A percentile compares a stretch with the other conserved stretches of the same genome.
These are phyloP conservation scores for Globisporangium spinosum DNA, from an alignment of 352 stramenopile species.

Conservation along the genomic window DNA sequence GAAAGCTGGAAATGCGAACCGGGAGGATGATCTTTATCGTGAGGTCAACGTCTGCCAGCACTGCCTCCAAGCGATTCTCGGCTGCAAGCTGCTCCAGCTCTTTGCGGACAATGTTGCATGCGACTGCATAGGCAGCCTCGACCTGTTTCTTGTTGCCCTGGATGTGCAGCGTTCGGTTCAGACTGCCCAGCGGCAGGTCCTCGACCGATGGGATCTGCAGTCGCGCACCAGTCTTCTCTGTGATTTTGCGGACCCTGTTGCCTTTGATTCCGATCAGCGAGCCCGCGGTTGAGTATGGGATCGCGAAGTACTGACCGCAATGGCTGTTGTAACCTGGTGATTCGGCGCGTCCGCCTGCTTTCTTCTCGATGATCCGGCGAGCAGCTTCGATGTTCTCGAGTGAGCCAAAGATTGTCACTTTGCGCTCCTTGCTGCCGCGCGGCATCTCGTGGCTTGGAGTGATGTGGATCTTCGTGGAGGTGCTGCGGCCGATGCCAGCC, in stretches of 20 bases:
- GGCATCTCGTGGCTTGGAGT: slow-evolving; percentile 30
- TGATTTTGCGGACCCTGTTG: slow-evolving; percentile 32
- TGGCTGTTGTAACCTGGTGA: slow-evolving; percentile 22
- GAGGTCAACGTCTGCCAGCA: slow-evolving; percentile 22
- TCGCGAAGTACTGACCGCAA: slow-evolving; percentile 58
- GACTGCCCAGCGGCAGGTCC: slow-evolving; percentile 48
- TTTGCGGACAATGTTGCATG: slow-evolving; percentile 27
- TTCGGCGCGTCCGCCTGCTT: slow-evolving; percentile 40
- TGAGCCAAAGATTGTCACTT: slow-evolving; percentile 40
- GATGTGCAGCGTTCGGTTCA: slow-evolving; percentile 65
- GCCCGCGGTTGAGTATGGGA: slow-evolving; percentile 44
- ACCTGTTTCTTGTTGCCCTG: slow-evolving; percentile 47
- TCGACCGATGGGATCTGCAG: slow-evolving; percentile 53
- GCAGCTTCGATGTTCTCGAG: slow-evolving; percentile 34
- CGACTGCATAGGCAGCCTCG: slow-evolving; percentile 36
- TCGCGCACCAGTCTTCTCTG: slow-evolving; percentile 44
- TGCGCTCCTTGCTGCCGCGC: slow-evolving; percentile 41
- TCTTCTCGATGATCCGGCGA: slow-evolving; percentile 32
- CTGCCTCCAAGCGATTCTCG: slow-evolving; percentile 14
- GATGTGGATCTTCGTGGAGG: slow-evolving; percentile 43
- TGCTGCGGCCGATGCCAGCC: slow-evolving; percentile 37
- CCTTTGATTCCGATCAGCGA: slow-evolving; percentile 54
- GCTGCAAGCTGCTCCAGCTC: slow-evolving; percentile 27
- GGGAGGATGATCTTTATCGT: slow-evolving; percentile 50
- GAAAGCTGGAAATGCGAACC: slow-evolving; percentile 35